Percentiles rank a stretch among this genome's conserved stretches.
These are phyloP conservation scores for Dryas drummondii DNA, from an alignment of 306 rosid genomes.

Conservation along the genomic window DNA sequence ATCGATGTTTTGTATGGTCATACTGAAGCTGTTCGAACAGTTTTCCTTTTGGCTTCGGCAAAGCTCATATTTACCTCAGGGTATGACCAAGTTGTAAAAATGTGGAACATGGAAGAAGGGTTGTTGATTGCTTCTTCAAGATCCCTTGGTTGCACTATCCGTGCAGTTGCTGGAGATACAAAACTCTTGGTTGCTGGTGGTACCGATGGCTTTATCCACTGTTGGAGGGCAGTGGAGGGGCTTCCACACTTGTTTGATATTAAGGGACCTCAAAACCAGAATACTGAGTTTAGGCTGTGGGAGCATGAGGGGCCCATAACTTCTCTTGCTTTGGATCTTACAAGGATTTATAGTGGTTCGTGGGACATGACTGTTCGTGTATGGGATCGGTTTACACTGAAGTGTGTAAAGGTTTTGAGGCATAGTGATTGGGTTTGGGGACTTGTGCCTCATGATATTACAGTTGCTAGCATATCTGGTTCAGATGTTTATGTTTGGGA, in stretches of 20 bases:
- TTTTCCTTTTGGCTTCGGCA: constrained; percentile 76
- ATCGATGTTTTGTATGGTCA: constrained; percentile 83
- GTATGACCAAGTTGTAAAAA: constrained; percentile 76
- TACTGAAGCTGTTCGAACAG: constrained; percentile 77
- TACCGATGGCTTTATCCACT: constrained; percentile 84
- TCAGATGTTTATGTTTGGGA: constrained; percentile 92
- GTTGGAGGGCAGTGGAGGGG: constrained; percentile 88
- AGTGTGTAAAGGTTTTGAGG: constrained; percentile 64
- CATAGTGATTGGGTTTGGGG: constrained; percentile 96
- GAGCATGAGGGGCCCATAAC: constrained; percentile 92
- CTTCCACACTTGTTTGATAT: constrained; percentile 70
- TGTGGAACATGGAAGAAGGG: constrained; percentile 94
- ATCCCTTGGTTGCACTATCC: constrained; percentile 82
- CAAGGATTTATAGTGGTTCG: constrained; percentile 90
- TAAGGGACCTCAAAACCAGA: constrained; percentile 50
- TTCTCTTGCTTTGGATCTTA: constrained; percentile 78
- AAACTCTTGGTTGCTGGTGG: constrained; percentile 77
- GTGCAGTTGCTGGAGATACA: constrained; percentile 83
- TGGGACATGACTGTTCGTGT: constrained; percentile 95
- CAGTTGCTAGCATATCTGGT: constrained; percentile 70
- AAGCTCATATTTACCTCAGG: constrained; percentile 87
- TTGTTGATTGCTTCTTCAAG: constrained; percentile 69
- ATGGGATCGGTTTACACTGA: constrained; percentile 74
- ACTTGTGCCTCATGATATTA: constrained; percentile 72
- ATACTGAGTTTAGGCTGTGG: constrained; percentile 76